phyloP scores from a whole-genome alignment of 257 asterid genomes.

The Nicotiana sylvestris region DNA sequence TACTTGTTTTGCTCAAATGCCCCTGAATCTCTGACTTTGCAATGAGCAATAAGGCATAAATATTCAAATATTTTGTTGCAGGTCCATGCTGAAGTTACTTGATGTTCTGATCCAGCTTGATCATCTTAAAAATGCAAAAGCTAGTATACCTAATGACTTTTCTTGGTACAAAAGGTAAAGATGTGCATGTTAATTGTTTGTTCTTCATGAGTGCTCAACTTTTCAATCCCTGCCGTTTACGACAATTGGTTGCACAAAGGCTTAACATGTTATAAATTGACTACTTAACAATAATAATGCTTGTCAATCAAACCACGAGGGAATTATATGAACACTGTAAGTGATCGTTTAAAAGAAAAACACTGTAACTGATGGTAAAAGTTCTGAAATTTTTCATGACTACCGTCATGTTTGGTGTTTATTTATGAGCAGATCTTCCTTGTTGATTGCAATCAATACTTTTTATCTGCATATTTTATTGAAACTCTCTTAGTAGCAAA shows the following conservation, averaged over 20 bases:
- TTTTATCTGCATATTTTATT: not conserved
- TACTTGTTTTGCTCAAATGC: not conserved
- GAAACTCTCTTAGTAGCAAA: not conserved
- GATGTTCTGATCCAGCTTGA: slow-evolving; percentile 96
- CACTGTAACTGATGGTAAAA: not conserved
- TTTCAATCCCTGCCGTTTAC: not conserved
- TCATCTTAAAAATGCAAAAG: slow-evolving; percentile 98
- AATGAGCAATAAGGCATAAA: slow-evolving; percentile 5
- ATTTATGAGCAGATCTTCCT: not conserved
- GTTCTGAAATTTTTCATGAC: not conserved
- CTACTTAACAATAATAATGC: not conserved
- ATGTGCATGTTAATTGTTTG: not conserved
- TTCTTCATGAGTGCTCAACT: not conserved
- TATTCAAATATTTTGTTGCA: slow-evolving; percentile 32
- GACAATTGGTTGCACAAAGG: not conserved
- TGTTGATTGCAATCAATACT: not conserved
- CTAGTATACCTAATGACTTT: slow-evolving; percentile 97
- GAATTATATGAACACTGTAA: not conserved
- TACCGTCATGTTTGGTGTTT: not conserved
- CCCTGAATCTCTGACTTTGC: slow-evolving; percentile 11
- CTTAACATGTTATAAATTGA: slow-evolving; percentile 6
- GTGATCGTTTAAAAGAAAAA: not conserved
- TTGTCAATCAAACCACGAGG: not conserved
- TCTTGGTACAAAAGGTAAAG: slow-evolving; percentile 98
- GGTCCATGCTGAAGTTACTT: slow-evolving; percentile 94